Base-by-base conservation (phyloP, 2,329 filamentous ascomycete species). In the Diaporthe humulicola region DNA sequence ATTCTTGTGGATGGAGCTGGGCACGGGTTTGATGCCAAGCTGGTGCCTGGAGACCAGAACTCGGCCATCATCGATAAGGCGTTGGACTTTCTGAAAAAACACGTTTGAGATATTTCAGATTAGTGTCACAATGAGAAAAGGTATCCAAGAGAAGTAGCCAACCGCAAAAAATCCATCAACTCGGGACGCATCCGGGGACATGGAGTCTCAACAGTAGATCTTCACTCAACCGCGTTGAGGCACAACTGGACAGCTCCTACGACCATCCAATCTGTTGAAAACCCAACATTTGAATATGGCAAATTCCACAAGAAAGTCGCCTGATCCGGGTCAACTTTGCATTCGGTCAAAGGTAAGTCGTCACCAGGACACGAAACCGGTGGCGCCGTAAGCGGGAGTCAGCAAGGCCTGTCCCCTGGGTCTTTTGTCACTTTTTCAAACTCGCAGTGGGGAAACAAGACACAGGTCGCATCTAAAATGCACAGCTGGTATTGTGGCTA, bases 111-210 rank as follows among this genome's bases (percentile, higher is more conserved):
- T 7, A 4, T 22, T 50, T 17, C 6, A 17, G 0, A 25, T 8
- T 48, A 17, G 22, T 1, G 25, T 0, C 0, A 17, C 15, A 14
- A 3, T 4, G 15, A 19, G 8, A 19, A 0, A 28, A 0, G n/a
- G 30, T 2, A 28, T 54, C 25, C 3, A 15, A 3, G 14, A 15
- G 25, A 54, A 12, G 2, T 17, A 30, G 10, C 4, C 15, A 52
- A 52, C 8, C 1, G 3, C 4, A 2, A 8, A 28, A 30, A 0
- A 54, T 54, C 9, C 45, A 48, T 3, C 45, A n/a, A n/a, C 5
- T 52, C 14, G 30, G n/a, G 15, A 17, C 0, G n/a, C 5, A 54
- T 15, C 9, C 1, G 50, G 8, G 25, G 17, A 10, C 25, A 7
- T 1, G n/a, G 4, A 28, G 10, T 19, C 5, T 5, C 25, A 25